Evolutionary conservation across 306 rosid species (phyloP).

Genomic region (Trichosanthes truncata): DNA sequence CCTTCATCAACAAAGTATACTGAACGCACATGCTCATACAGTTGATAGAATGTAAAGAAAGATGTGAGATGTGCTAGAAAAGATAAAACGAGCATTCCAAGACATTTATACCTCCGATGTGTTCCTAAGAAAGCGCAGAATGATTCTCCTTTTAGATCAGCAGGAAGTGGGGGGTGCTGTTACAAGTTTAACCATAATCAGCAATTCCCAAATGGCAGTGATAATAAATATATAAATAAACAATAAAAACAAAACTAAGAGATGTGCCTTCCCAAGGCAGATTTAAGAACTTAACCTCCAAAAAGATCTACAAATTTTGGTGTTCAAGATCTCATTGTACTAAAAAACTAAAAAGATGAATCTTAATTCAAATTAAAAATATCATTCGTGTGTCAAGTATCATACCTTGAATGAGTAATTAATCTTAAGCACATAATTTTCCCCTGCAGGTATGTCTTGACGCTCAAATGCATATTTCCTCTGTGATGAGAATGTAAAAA

Average conservation of each 20-base stretch:
- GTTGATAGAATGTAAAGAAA: not conserved
- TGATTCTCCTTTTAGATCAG: constrained; percentile 65
- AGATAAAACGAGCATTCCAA: not conserved
- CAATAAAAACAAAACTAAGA: not conserved
- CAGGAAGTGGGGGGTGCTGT: constrained; percentile 72
- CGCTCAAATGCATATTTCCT: constrained; percentile 90
- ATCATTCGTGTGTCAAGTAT: constrained; percentile 12
- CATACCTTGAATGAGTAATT: constrained; percentile 84
- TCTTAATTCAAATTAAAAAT: not conserved
- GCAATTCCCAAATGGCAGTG: not conserved
- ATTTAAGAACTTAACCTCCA: constrained; percentile 2
- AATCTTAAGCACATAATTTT: constrained; percentile 73
- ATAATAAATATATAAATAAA: not conserved
- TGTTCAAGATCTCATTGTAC: not conserved
- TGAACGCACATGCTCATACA: not conserved
- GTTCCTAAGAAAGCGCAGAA: constrained; percentile 71
- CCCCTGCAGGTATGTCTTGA: constrained; percentile 71
- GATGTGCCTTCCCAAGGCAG: not conserved
- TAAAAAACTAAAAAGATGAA: not conserved
- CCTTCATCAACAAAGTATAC: not conserved
- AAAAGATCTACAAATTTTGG: not conserved
- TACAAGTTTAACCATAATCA: constrained; percentile 9
- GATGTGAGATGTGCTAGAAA: not conserved
- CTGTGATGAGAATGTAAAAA: constrained; percentile 28
- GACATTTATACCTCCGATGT: constrained; percentile 51